phyloP scores from a whole-genome alignment of 2,329 filamentous ascomycete genomes.

The Boeremia lycopersici region DNA sequence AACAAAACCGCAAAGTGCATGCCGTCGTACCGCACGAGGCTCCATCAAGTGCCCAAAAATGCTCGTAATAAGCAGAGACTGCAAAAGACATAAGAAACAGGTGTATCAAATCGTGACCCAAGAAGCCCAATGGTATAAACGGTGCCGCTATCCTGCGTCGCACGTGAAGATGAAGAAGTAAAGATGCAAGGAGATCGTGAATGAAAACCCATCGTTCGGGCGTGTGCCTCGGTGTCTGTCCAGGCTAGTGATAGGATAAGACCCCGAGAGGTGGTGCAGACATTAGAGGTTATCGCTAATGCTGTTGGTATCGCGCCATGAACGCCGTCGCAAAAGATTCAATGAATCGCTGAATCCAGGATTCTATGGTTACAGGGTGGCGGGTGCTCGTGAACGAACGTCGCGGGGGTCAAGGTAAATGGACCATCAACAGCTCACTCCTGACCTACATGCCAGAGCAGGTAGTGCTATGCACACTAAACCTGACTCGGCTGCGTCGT shows the following conservation, averaged over 20 bases:
- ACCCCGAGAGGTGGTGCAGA: constrained; percentile 37
- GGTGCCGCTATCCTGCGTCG: constrained; percentile 30
- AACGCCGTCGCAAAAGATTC: constrained; percentile 43
- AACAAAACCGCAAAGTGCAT: constrained; percentile 19
- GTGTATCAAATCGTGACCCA: constrained; percentile 30
- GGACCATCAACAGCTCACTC: constrained; percentile 22
- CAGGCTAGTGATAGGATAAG: constrained; percentile 35
- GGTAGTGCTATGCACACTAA: constrained; percentile 18
- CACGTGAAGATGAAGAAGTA: constrained; percentile 24
- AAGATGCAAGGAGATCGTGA: constrained; percentile 27
- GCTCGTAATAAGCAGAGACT: constrained; percentile 35
- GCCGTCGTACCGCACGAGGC: constrained; percentile 25
- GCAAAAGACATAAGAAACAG: constrained; percentile 37
- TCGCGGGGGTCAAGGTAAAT: constrained; percentile 23
- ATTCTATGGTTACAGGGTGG: constrained; percentile 43
- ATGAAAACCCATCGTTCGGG: constrained; percentile 10
- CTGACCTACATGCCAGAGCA: constrained; percentile 22
- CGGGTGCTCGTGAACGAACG: constrained; percentile 26
- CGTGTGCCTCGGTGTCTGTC: constrained; percentile 21
- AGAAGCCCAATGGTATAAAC: constrained; percentile 43
- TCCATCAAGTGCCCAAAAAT: constrained; percentile 18
- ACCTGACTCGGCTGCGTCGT: constrained; percentile 20
- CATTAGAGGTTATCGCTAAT: constrained; percentile 42
- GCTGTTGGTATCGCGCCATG: constrained; percentile 34
- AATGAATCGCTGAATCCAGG: constrained; percentile 29